These are phyloP conservation scores for Nepenthes mirabilis DNA, from an alignment of 148 eudicot genomes.

Conservation along the genomic window DNA sequence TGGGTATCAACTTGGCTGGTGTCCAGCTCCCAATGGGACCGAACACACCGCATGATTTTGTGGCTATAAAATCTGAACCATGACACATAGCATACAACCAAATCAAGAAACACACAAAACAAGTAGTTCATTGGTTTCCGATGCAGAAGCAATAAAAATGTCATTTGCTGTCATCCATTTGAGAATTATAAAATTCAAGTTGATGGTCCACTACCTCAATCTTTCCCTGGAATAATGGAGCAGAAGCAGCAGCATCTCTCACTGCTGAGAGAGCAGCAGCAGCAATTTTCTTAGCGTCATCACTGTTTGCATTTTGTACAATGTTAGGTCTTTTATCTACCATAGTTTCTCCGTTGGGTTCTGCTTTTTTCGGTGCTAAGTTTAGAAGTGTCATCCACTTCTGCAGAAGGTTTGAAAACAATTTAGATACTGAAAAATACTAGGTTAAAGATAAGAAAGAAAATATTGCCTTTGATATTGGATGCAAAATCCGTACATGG, in stretches of 20 bases:
- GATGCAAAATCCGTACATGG: constrained; percentile 21
- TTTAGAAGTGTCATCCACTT: constrained; percentile 77
- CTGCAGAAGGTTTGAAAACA: constrained; percentile 17
- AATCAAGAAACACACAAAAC: no score
- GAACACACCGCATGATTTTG: no score
- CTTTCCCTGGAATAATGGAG: constrained; percentile 47
- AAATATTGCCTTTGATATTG: not conserved
- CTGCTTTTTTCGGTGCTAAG: constrained; percentile 37
- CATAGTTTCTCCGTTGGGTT: constrained; percentile 11
- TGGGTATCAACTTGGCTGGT: no score
- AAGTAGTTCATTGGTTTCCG: no score
- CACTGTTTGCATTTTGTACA: constrained; percentile 38
- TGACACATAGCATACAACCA: no score
- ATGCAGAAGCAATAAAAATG: not conserved
- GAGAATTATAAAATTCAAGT: not conserved
- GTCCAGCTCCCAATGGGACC: no score
- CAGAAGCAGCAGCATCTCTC: constrained; percentile 48
- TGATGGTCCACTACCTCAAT: constrained; percentile 43
- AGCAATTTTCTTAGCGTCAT: constrained; percentile 73
- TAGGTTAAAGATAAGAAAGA: not conserved
- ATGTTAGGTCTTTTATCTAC: constrained; percentile 14
- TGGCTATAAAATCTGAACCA: no score
- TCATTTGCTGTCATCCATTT: not conserved
- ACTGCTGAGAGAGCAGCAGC: constrained; percentile 85
- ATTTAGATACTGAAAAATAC: not conserved